phyloP scores from a whole-genome alignment of 2,329 filamentous ascomycete genomes.

The Leptographium radiaticola region DNA sequence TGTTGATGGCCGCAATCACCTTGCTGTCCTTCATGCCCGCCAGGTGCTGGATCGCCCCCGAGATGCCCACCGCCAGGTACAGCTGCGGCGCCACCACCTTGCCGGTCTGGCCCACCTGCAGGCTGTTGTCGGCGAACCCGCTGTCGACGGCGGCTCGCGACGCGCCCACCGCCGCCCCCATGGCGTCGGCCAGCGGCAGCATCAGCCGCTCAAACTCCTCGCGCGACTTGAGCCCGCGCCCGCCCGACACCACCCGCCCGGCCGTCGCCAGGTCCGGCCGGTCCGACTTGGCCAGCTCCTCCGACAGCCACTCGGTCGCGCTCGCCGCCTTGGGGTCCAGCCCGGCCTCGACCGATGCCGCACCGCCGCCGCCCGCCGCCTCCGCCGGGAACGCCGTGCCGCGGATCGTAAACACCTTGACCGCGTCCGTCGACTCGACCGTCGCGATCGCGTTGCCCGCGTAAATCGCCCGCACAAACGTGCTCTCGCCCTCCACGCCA shows the following conservation, averaged over 20 bases:
- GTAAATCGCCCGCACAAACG: conserved; percentile 93
- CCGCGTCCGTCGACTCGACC: conserved; percentile 73
- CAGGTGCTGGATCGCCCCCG: conserved; percentile 93
- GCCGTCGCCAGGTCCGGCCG: conserved; percentile 90
- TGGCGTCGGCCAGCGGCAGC: conserved; percentile 77
- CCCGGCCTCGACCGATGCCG: conserved; percentile 66
- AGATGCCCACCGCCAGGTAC: conserved; percentile 92
- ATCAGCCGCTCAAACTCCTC: conserved; percentile 93
- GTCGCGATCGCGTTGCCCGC: conserved; percentile 95
- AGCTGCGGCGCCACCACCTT: conserved; percentile 96
- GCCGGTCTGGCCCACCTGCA: conserved; percentile 96
- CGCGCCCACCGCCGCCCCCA: conserved; percentile 92
- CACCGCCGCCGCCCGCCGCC: conserved; percentile 41
- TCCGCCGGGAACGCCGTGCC: conserved; percentile 81
- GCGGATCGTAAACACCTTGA: conserved; percentile 86
- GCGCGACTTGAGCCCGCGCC: conserved; percentile 91
- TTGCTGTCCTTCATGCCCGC: conserved; percentile 99
- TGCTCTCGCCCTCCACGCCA: conserved; percentile 75
- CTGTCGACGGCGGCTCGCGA: conserved; percentile 92
- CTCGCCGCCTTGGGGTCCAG: conserved; percentile 66
- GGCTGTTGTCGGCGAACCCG: conserved; percentile 94
- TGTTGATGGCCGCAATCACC: conserved; percentile 98
- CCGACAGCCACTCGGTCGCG: conserved; percentile 79
- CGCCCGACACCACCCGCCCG: conserved; percentile 78
- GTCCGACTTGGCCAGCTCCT: conserved; percentile 86